phyloP scores from a whole-genome alignment of 1,284 basidiomycete genomes.

The Mycosarcoma mackinlayi region DNA sequence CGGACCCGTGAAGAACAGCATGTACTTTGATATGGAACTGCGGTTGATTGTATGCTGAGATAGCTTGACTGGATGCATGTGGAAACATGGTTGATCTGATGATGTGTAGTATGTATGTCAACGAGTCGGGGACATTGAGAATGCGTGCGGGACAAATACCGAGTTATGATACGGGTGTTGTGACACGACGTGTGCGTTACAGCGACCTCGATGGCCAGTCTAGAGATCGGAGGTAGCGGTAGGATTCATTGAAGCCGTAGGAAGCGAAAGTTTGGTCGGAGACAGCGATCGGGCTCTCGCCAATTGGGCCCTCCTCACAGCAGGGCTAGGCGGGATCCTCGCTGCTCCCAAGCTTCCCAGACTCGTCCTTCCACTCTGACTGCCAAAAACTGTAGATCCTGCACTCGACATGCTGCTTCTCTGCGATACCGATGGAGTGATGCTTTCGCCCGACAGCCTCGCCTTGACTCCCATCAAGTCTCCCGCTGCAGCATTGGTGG shows the following conservation, averaged over 20 bases:
- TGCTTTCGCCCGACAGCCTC: background rate
- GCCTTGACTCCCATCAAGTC: background rate
- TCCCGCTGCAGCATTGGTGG: background rate
- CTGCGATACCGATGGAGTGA: background rate
- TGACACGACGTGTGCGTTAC: too few relatives aligned
- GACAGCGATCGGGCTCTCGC: constrained; percentile 36
- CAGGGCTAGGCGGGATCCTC: constrained; percentile 41
- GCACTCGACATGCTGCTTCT: constrained; percentile 8
- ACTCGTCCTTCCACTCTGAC: background rate
- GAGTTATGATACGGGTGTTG: too few relatives aligned
- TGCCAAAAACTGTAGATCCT: constrained; percentile 2
- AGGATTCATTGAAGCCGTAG: background rate
- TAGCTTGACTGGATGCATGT: too few relatives aligned
- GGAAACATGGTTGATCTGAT: too few relatives aligned
- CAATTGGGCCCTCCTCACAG: constrained; percentile 42
- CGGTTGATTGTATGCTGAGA: too few relatives aligned
- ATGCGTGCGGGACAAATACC: too few relatives aligned
- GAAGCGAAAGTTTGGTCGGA: constrained; percentile 11
- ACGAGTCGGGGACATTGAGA: too few relatives aligned
- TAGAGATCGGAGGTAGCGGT: background rate
- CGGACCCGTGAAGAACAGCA: too few relatives aligned
- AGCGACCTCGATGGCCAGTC: too few relatives aligned
- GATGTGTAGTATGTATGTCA: too few relatives aligned
- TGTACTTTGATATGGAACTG: too few relatives aligned
- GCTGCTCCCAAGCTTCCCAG: background rate